A percentile compares a stretch with the other conserved stretches of the same genome.
These are phyloP conservation scores for Candida sithepensis DNA, from an alignment of 805 yeast genomes.

Conservation along the genomic window DNA sequence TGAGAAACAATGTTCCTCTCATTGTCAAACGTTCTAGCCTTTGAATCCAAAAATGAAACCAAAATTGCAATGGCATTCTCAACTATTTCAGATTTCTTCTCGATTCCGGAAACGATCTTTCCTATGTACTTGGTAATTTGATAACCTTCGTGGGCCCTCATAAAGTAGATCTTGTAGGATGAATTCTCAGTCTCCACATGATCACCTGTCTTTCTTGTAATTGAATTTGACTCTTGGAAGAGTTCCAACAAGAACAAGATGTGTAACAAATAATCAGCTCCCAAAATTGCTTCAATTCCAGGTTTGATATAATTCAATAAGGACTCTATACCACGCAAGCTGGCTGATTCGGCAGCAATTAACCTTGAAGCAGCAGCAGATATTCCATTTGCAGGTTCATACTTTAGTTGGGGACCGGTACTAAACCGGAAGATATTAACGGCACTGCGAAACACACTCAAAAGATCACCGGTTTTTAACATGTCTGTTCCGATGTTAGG, in stretches of 20 bases:
- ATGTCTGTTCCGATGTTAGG: conserved; percentile 35
- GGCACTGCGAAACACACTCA: conserved; percentile 39
- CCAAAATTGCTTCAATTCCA: conserved; percentile 20
- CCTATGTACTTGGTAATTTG: conserved; percentile 25
- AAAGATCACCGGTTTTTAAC: conserved; percentile 36
- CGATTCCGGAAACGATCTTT: conserved; percentile 21
- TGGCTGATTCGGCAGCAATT: conserved; percentile 10
- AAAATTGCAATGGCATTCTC: conserved; percentile 35
- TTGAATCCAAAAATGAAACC: conserved; percentile 30
- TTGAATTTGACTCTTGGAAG: conserved; percentile 56
- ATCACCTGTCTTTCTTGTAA: conserved; percentile 59
- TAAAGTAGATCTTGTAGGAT: conserved; percentile 47
- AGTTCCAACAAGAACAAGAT: conserved; percentile 44
- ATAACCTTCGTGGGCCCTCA: conserved; percentile 27
- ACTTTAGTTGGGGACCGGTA: conserved; percentile 8
- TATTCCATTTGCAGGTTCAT: conserved; percentile 4
- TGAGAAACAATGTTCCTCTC: conserved; percentile 27
- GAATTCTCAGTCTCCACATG: conserved; percentile 61
- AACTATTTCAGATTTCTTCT: conserved; percentile 14
- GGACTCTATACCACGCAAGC: conserved; percentile 19
- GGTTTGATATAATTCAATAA: conserved; percentile 25
- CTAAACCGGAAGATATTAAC: conserved; percentile 9
- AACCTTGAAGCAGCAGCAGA: conserved; percentile 14
- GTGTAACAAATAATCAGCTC: conserved; percentile 30
- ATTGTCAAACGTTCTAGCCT: conserved; percentile 27